phyloP scores from a whole-genome alignment of 257 asterid species.

The Forsythia suspensa region DNA sequence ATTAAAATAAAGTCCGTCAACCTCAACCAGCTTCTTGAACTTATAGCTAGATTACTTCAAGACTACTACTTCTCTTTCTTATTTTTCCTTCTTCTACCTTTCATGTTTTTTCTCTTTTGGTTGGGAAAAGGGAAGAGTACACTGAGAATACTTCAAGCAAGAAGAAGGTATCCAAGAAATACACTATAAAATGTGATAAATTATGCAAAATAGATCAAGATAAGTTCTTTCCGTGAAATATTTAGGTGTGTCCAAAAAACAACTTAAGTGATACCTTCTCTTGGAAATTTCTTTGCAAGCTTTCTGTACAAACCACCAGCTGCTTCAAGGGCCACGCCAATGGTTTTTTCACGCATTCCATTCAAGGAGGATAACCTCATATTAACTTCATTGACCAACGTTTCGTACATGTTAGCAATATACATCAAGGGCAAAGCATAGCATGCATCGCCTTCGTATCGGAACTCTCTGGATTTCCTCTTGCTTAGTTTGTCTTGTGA shows the following conservation, averaged over 20 bases:
- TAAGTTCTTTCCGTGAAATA: not conserved
- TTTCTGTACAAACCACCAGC: conserved; percentile 98
- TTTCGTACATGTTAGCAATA: conserved; percentile 88
- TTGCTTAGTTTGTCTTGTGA: conserved; percentile 60
- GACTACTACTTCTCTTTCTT: not conserved
- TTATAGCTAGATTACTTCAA: not conserved
- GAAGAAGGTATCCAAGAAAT: not conserved
- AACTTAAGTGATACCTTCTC: conserved; percentile 60
- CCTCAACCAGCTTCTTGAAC: not conserved
- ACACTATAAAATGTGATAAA: not conserved
- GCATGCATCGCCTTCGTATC: conserved; percentile 85
- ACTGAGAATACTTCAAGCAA: not conserved
- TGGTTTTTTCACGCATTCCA: conserved; percentile 85
- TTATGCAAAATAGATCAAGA: not conserved
- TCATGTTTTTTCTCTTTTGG: not conserved
- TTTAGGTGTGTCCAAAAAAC: conserved; percentile 8
- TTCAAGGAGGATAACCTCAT: conserved; percentile 67
- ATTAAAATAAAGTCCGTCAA: not conserved
- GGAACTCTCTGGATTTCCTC: conserved; percentile 66
- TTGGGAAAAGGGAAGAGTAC: not conserved
- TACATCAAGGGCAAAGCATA: conserved; percentile 94
- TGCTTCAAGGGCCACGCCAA: conserved; percentile 99
- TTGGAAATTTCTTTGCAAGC: conserved; percentile 87
- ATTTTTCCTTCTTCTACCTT: not conserved
- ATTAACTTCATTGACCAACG: conserved; percentile 85